These are phyloP conservation scores for Vitis riparia DNA, from an alignment of 164 flowering plant species.

Conservation along the genomic window DNA sequence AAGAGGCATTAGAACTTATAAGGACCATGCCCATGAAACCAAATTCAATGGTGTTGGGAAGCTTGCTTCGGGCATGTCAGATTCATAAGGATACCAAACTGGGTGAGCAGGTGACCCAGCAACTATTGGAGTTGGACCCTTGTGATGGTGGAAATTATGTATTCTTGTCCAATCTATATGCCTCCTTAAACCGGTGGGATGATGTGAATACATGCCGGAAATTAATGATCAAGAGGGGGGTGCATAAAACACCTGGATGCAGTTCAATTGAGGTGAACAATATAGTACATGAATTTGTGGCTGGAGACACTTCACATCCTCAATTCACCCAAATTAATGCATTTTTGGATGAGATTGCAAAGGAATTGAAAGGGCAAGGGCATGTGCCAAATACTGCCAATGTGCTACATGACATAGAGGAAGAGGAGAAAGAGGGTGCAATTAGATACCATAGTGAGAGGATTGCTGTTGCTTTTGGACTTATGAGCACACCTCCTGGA, in stretches of 20 bases:
- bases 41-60: conserved; percentile 31
- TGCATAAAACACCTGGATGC: conserved; percentile 38
- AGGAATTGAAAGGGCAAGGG: conserved; percentile 26
- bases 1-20: conserved; percentile 35
- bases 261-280: conserved; percentile 39
- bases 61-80: conserved; percentile 38
- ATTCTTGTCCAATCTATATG: conserved; percentile 38
- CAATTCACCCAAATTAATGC: conserved; percentile 23
- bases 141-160: conserved; percentile 42
- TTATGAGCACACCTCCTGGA: conserved; percentile 34
- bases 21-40: conserved; percentile 35
- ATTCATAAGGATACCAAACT: conserved; percentile 31
- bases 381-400: conserved; percentile 26
- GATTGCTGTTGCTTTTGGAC: conserved; percentile 43
- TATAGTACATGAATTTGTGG: conserved; percentile 36
- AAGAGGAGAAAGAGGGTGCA: conserved; percentile 45
- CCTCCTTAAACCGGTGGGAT: conserved; percentile 33
- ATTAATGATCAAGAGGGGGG: conserved; percentile 33
- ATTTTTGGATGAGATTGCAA: conserved; percentile 28
- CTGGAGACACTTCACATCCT: conserved; percentile 41
- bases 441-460: conserved; percentile 42
- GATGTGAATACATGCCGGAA: conserved; percentile 29
- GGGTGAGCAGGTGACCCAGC: conserved; percentile 27
- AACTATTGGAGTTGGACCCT: conserved; percentile 35
- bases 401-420: conserved; percentile 41